Conservation (phyloP, 805 yeast species). For the Kuraishia ogatae region DNA sequence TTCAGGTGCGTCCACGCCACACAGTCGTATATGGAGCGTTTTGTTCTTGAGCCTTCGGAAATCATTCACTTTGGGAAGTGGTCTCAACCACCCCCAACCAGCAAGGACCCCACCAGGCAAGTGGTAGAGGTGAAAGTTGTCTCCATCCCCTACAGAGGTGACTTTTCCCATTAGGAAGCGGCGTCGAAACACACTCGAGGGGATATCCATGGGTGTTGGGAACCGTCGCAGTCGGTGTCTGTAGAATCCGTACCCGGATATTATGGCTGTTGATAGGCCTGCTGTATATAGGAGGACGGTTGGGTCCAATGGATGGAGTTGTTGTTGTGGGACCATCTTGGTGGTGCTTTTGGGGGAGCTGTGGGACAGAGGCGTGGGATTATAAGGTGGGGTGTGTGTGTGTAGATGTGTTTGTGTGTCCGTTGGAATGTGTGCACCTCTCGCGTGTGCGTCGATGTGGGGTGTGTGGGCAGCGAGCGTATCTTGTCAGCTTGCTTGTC, state of each 20-base stretch:
- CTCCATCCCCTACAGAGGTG: conserved; percentile 92
- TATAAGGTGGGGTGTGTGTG: too few species aligned
- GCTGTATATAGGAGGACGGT: conserved; percentile 19
- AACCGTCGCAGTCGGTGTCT: conserved; percentile 39
- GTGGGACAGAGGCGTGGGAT: too few species aligned
- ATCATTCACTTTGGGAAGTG: conserved; percentile 45
- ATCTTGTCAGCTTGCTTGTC: too few species aligned
- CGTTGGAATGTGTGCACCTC: too few species aligned
- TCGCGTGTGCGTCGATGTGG: too few species aligned
- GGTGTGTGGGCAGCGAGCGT: too few species aligned
- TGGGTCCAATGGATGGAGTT: conserved; percentile 11
- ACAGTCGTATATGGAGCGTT: conserved; percentile 74
- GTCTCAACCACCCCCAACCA: conserved; percentile 93
- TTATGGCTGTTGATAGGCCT: conserved; percentile 21
- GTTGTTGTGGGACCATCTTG: too few species aligned
- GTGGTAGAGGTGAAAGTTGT: conserved; percentile 86
- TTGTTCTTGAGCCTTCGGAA: conserved; percentile 41
- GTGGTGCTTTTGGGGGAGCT: too few species aligned
- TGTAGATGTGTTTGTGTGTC: too few species aligned
- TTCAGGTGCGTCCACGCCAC: conserved; percentile 97
- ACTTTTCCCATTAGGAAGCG: conserved; percentile 60
- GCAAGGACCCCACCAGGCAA: conserved; percentile 83
- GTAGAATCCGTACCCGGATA: conserved; percentile 37
- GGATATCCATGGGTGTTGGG: conserved; percentile 41
- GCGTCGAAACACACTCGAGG: conserved; percentile 31